Base-by-base conservation (phyloP, 495 filamentous ascomycete species). In the Aspergillus affinis region DNA sequence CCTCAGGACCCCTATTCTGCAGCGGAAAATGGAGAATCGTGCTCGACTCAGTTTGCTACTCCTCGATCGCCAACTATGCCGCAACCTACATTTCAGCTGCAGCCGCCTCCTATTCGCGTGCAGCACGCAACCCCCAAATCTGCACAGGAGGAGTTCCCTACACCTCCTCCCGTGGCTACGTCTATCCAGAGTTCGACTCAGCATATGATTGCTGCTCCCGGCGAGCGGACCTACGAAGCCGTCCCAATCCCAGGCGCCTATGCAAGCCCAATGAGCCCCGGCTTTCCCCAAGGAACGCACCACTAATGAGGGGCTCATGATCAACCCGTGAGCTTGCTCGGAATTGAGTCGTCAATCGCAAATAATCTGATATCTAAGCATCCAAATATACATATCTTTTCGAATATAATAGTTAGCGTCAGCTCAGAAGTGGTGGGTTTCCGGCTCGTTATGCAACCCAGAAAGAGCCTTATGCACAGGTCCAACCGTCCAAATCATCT, bases 41-140 rank as follows among this genome's bases (percentile, higher is more conserved):
- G 65, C 62, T 67, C 77, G 18, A 73, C 71, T 4, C 77, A 80
- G 61, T 80, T 79, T 55, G 77, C 81, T 41, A 75, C 72, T 69
- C 84, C 74, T 52, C 77, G 54, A 57, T 75, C 74, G 54, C 82
- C 69, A 69, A 85, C 84, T 52, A 72, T 72, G 59, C 66, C 71
- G 4, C 65, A 65, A 15, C 78, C 86, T 0, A 81, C 88, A 18
- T 96, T 97, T 82, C 86, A 88, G 63, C 85, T 97, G 10, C 90
- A 96, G 75, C 77, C 92, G 19, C 91, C 92, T 29, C 92, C 92
- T 0, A 84, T 83, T 69, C 88, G 86, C 64, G 84, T 91, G 47
- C 89, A 90, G 64, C 79, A 85, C 54, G 86, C 91, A 26, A 93
- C 87, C 19, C 90, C 90, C n/a, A 84, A 84, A 71, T 61, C 82